These are phyloP conservation scores for Auricularia cornea DNA, from an alignment of 768 basidiomycete species.

Conservation along the genomic window DNA sequence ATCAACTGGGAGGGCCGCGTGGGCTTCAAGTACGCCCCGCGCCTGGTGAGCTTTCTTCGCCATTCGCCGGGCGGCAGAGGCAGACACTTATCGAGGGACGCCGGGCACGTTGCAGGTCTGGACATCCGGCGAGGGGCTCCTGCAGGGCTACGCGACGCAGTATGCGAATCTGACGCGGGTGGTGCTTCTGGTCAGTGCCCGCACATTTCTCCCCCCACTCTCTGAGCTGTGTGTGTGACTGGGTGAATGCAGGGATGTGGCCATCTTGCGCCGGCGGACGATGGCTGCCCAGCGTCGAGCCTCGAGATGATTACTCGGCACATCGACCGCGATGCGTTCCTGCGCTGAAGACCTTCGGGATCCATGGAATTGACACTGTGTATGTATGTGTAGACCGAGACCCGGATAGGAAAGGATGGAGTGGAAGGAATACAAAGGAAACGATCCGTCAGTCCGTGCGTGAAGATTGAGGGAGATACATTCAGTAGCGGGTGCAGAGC, in stretches of 20 bases:
- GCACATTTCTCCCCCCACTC: too few relatives aligned
- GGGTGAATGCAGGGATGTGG: background rate
- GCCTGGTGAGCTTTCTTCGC: background rate
- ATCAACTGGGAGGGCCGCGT: background rate
- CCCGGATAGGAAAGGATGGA: too few relatives aligned
- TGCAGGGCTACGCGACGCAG: background rate
- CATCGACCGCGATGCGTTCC: background rate
- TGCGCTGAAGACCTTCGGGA: background rate
- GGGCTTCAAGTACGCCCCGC: background rate
- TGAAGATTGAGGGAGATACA: too few relatives aligned
- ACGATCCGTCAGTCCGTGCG: too few relatives aligned
- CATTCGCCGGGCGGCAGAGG: background rate
- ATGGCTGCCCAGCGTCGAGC: background rate
- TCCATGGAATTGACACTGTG: too few relatives aligned
- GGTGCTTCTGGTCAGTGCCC: background rate
- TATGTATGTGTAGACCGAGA: too few relatives aligned
- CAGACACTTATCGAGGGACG: background rate
- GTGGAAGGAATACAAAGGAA: too few relatives aligned
- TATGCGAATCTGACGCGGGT: background rate
- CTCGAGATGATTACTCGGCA: slow-evolving; percentile 1
- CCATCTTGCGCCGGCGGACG: background rate
- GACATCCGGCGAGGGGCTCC: background rate
- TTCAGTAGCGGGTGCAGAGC: too few relatives aligned
- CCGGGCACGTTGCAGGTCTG: background rate
- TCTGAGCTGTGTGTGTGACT: too few relatives aligned